phyloP scores from a whole-genome alignment of 2,329 filamentous ascomycete species.

The Clonostachys chloroleuca region DNA sequence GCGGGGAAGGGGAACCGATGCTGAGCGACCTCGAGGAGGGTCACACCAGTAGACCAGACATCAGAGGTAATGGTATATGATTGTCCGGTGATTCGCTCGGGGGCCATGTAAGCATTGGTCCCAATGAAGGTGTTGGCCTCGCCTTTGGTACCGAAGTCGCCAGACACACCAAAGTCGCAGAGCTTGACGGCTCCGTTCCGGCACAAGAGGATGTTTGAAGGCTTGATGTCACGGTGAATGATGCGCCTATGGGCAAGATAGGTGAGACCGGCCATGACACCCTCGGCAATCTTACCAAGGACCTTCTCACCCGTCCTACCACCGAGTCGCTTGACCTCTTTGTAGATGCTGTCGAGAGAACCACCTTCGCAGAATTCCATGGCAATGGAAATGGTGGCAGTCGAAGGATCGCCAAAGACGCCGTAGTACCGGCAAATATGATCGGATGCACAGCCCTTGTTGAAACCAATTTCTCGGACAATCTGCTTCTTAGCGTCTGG shows the following conservation, averaged over 20 bases:
- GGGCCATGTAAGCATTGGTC: constrained; percentile 99
- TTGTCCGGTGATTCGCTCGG: constrained; percentile 94
- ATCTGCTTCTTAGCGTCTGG: constrained; percentile 99
- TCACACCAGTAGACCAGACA: constrained; percentile 96
- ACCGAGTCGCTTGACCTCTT: constrained; percentile 92
- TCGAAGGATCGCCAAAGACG: constrained; percentile 93
- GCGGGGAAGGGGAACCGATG: constrained; percentile 98
- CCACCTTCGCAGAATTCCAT: constrained; percentile 99
- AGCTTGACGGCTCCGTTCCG: constrained; percentile 92
- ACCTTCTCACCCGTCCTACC: constrained; percentile 96
- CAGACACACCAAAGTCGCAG: constrained; percentile 96
- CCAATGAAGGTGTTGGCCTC: constrained; percentile 99
- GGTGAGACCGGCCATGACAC: constrained; percentile 86
- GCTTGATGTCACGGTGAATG: constrained; percentile 98
- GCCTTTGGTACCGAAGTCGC: constrained; percentile 96
- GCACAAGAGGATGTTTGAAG: constrained; percentile 92
- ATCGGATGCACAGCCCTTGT: constrained; percentile 92
- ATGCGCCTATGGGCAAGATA: constrained; percentile 96
- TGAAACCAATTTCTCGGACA: constrained; percentile 91
- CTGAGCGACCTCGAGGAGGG: constrained; percentile 96
- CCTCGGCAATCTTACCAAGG: constrained; percentile 92
- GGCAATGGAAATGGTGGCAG: constrained; percentile 93
- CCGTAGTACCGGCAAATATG: constrained; percentile 98
- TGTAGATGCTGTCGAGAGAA: constrained; percentile 93
- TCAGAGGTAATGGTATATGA: constrained; percentile 98